Percentiles rank a stretch among this genome's conserved stretches.
Conservation (phyloP, 345 rosid genomes). For the Toxicodendron radicans region DNA sequence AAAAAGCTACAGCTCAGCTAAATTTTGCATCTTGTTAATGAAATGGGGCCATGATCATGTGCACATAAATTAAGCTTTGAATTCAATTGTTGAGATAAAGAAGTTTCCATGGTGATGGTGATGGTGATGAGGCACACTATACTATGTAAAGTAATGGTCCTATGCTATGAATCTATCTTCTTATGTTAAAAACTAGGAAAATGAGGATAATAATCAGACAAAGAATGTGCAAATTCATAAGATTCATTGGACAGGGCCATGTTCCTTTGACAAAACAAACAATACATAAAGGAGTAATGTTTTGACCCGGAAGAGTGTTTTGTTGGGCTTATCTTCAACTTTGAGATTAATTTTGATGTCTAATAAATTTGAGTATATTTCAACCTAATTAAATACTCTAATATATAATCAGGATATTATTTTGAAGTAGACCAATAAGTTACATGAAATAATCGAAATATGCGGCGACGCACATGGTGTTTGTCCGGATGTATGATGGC, state of each 20-base stretch:
- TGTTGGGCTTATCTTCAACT: background rate
- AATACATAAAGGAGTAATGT: background rate
- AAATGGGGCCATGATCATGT: background rate
- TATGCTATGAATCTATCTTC: too few species aligned
- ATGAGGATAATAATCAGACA: background rate
- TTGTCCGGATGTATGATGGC: background rate
- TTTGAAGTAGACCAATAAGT: background rate
- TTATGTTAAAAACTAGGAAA: too few species aligned
- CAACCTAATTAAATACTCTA: too few species aligned
- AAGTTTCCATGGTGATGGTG: too few species aligned
- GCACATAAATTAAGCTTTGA: too few species aligned
- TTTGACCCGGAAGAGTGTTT: background rate
- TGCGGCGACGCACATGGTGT: slow-evolving; percentile 34
- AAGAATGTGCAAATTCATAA: background rate
- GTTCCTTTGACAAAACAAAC: too few species aligned
- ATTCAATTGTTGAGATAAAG: too few species aligned
- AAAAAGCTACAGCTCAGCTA: slow-evolving; percentile 13
- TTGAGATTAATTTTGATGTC: background rate
- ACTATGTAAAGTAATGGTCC: background rate
- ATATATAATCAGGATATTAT: too few species aligned
- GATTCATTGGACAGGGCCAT: too few species aligned
- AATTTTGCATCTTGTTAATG: background rate
- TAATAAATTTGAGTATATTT: background rate
- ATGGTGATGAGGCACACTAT: background rate
- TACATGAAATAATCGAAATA: background rate